Conservation (phyloP, 1,139 yeast species). For the Suhomyces anneliseae region DNA sequence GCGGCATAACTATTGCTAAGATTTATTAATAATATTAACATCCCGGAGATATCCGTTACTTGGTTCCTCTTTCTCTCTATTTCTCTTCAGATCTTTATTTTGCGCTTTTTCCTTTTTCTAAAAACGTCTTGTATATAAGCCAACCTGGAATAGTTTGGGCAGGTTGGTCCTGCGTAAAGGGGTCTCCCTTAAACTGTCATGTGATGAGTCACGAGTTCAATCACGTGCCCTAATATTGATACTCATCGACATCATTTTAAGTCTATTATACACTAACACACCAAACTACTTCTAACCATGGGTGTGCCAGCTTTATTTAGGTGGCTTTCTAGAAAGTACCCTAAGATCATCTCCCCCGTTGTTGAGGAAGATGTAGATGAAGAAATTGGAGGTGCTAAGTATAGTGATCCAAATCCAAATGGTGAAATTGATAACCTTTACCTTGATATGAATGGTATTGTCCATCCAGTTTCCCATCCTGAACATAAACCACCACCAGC, state of each 20-base stretch:
- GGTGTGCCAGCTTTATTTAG: constrained; percentile 97
- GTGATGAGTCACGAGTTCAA: neutral
- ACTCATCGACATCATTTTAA: constrained; percentile 2
- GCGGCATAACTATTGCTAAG: neutral
- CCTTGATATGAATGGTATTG: constrained; percentile 96
- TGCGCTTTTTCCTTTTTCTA: no score
- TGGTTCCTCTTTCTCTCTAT: no score
- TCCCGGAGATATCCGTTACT: no score
- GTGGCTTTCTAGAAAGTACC: constrained; percentile 92
- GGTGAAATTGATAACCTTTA: constrained; percentile 92
- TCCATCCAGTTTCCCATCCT: constrained; percentile 97
- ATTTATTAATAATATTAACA: no score
- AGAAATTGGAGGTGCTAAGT: constrained; percentile 57
- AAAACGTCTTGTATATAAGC: no score
- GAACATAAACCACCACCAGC: constrained; percentile 92
- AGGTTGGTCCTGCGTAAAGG: no score
- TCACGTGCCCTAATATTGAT: neutral
- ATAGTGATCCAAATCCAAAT: constrained; percentile 82
- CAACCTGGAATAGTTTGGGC: no score
- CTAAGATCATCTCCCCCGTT: constrained; percentile 90
- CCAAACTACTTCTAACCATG: constrained; percentile 24
- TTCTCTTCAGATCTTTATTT: no score
- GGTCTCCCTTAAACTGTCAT: no score
- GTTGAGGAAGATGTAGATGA: constrained; percentile 72
- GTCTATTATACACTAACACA: neutral